phyloP scores from a whole-genome alignment of 2,329 filamentous ascomycete species.

The Pyrenochaeta sp. region DNA sequence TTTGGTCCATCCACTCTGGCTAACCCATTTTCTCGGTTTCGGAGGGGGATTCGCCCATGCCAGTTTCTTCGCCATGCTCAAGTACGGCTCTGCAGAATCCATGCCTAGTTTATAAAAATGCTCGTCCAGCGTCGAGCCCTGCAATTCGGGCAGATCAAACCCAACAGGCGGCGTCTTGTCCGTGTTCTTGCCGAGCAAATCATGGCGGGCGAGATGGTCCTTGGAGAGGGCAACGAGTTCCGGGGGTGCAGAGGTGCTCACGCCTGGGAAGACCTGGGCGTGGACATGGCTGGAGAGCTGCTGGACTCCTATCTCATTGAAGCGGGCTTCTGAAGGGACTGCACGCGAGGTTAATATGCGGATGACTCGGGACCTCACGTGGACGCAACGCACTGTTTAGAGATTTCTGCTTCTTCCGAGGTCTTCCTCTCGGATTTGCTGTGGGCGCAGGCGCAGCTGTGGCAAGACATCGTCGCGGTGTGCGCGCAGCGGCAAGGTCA shows the following conservation, averaged over 20 bases:
- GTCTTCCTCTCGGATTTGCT: no score
- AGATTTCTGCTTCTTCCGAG: slow-evolving; percentile 8
- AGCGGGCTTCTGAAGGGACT: slow-evolving; percentile 67
- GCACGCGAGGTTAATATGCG: background rate
- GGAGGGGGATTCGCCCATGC: slow-evolving; percentile 65
- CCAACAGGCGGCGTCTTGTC: slow-evolving; percentile 76
- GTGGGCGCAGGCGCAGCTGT: slow-evolving; percentile 21
- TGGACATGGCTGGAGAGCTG: slow-evolving; percentile 87
- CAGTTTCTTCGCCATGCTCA: slow-evolving; percentile 78
- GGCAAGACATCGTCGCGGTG: slow-evolving; percentile 36
- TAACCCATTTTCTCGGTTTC: slow-evolving; percentile 76
- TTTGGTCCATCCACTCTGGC: slow-evolving; percentile 89
- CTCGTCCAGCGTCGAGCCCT: slow-evolving; percentile 85
- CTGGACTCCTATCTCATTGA: slow-evolving; percentile 94
- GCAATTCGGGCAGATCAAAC: slow-evolving; percentile 82
- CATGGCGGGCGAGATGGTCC: slow-evolving; percentile 84
- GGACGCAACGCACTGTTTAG: slow-evolving; percentile 41
- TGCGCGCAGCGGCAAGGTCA: slow-evolving; percentile 16
- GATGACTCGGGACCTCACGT: no score
- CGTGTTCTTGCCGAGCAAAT: slow-evolving; percentile 88
- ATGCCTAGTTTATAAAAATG: slow-evolving; percentile 90
- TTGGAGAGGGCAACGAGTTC: slow-evolving; percentile 81
- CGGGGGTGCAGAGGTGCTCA: slow-evolving; percentile 62
- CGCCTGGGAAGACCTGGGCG: slow-evolving; percentile 77
- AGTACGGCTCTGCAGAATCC: slow-evolving; percentile 85